Evolutionary conservation across 371 early-diverging fungal species (phyloP).

Genomic region (Mucor circinelloides): DNA sequence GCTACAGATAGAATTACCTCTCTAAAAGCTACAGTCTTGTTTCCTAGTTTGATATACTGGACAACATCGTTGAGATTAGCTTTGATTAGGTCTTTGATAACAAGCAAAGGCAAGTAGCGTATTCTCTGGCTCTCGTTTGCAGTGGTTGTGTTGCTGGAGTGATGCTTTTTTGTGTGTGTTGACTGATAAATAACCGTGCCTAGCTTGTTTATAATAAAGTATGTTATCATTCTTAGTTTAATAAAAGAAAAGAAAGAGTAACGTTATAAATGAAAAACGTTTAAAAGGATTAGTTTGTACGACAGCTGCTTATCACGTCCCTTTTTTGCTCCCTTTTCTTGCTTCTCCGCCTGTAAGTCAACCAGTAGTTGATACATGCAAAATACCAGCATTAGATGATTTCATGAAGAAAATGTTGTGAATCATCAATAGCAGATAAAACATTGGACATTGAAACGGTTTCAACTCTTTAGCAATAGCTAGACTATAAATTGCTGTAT

Average conservation of each 20-base stretch:
- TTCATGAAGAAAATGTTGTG: no score
- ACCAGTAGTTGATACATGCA: background rate
- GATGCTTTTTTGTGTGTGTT: conserved; percentile 1
- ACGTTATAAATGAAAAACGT: background rate
- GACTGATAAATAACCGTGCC: conserved; percentile 46
- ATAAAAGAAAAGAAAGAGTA: conserved; percentile 8
- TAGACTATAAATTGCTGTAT: background rate
- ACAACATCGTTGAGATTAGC: conserved; percentile 42
- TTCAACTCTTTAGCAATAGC: no score
- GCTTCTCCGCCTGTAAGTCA: background rate
- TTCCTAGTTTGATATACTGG: conserved; percentile 37
- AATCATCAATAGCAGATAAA: no score
- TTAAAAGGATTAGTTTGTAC: background rate
- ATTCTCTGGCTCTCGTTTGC: conserved; percentile 33
- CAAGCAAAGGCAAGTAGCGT: conserved; percentile 45
- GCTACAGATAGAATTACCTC: conserved; percentile 33
- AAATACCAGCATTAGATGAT: background rate
- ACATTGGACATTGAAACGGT: no score
- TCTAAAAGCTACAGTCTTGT: conserved; percentile 42
- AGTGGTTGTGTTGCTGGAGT: background rate
- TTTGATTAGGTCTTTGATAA: conserved; percentile 49
- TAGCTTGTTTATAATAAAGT: conserved; percentile 45
- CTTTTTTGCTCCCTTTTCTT: background rate
- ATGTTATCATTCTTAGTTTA: conserved; percentile 29
- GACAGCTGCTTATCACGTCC: background rate